Evolutionary conservation across 805 yeast genomes (phyloP).

Genomic region (Myxozyma lipomycoides): DNA sequence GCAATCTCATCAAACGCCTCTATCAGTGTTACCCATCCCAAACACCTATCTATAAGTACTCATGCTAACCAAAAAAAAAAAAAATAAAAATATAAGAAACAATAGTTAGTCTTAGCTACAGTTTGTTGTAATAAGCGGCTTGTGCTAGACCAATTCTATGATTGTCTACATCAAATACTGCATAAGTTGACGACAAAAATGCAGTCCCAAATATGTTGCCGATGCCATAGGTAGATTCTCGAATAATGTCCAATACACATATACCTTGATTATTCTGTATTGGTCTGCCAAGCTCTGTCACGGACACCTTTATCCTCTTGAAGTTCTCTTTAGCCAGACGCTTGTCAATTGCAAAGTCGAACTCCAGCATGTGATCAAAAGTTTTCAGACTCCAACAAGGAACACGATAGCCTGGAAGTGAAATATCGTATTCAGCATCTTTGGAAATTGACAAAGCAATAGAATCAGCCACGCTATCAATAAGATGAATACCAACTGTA

Average conservation of each 20-base stretch:
- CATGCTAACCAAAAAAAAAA: too few relatives aligned
- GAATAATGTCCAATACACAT: constrained; percentile 21
- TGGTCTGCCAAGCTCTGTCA: constrained; percentile 11
- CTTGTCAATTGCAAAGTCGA: constrained; percentile 3
- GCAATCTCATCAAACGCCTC: too few relatives aligned
- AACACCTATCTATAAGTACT: too few relatives aligned
- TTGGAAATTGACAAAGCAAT: constrained; percentile 11
- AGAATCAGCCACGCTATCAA: constrained; percentile 18
- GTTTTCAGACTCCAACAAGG: constrained; percentile 6
- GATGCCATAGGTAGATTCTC: constrained; percentile 20
- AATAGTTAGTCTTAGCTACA: background rate
- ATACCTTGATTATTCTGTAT: background rate
- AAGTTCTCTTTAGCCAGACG: background rate
- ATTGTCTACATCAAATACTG: constrained; percentile 16
- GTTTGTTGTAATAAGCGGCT: constrained; percentile 12
- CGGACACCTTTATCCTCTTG: constrained; percentile 8
- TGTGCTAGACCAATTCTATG: constrained; percentile 16
- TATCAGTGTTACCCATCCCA: too few relatives aligned
- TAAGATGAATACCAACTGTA: constrained; percentile 15
- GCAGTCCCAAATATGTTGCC: constrained; percentile 24
- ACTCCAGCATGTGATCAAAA: background rate
- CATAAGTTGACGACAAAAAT: constrained; percentile 17
- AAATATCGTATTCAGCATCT: constrained; percentile 14
- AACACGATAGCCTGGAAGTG: constrained; percentile 20
- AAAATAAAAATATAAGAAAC: too few relatives aligned